Conservation (phyloP, 352 stramenopile species). For the Pilasporangium apinafurcum region DNA sequence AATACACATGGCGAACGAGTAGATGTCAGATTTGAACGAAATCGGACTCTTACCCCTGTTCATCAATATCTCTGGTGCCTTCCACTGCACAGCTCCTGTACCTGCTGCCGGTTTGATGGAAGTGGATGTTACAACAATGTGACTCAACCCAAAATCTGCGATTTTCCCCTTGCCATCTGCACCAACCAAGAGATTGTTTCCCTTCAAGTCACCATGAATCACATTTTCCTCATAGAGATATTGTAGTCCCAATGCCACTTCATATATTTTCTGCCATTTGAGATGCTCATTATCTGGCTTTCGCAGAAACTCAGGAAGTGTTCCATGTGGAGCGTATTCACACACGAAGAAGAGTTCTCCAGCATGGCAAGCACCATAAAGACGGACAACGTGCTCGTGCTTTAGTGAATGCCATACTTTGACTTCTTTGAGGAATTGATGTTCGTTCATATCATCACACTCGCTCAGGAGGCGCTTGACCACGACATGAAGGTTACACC, state of each 20-base stretch:
- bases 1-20: slow-evolving; percentile 6
- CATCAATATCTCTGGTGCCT: neutral
- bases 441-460: slow-evolving; percentile 2
- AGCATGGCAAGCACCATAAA: slow-evolving; percentile 29
- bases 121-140: too few relatives aligned
- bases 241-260: slow-evolving; percentile 12
- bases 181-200: slow-evolving; percentile 12
- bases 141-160: slow-evolving; percentile 11
- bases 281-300: neutral
- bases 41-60: neutral
- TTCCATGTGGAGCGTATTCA: slow-evolving; percentile 18
- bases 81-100: neutral
- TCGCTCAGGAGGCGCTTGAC: slow-evolving; percentile 22
- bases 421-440: slow-evolving; percentile 21
- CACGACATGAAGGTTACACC: too few relatives aligned
- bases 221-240: slow-evolving; percentile 14
- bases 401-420: slow-evolving; percentile 24
- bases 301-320: slow-evolving; percentile 16
- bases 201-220: slow-evolving; percentile 12
- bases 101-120: neutral
- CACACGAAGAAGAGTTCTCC: slow-evolving; percentile 29
- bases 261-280: slow-evolving; percentile 15
- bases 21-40: slow-evolving; percentile 1
- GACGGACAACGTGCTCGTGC: slow-evolving; percentile 28
- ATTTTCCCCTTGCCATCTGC: slow-evolving; percentile 12